phyloP scores from a whole-genome alignment of 2,329 filamentous ascomycete species.

The Malbranchea cinnamomea region DNA sequence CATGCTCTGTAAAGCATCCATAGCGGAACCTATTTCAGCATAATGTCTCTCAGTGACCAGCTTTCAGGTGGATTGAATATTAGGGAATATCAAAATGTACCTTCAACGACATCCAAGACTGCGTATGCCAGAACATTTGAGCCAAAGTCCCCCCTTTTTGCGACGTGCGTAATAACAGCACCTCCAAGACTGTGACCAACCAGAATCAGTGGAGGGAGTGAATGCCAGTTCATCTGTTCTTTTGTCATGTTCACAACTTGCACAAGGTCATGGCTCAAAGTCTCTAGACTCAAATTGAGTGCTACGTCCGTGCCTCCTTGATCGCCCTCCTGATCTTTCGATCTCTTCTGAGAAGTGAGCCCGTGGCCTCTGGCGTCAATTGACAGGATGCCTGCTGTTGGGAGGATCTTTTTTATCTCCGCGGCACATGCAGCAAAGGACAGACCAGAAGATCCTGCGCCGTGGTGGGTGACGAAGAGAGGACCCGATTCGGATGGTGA shows the following conservation, averaged over 20 bases:
- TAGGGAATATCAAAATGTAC: conserved; percentile 12
- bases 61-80: background rate
- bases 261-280: conserved; percentile 58
- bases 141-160: conserved; percentile 51
- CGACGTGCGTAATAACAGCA: conserved; percentile 75
- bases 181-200: conserved; percentile 90
- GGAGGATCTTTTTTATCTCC: conserved; percentile 62
- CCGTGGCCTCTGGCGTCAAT: conserved; percentile 82
- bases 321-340: conserved; percentile 20
- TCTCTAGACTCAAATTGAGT: conserved; percentile 56
- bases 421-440: conserved; percentile 73
- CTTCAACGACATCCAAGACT: conserved; percentile 89
- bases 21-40: conserved; percentile 51
- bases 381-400: conserved; percentile 68
- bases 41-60: background rate
- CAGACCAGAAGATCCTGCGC: conserved; percentile 80
- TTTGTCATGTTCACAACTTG: conserved; percentile 54
- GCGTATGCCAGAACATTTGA: conserved; percentile 64
- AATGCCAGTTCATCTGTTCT: conserved; percentile 54
- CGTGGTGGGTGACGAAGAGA: conserved; percentile 87
- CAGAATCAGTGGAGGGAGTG: conserved; percentile 60
- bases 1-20: conserved; percentile 92
- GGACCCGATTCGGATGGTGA: conserved; percentile 60
- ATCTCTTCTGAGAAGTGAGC: conserved; percentile 28
- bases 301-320: conserved; percentile 16